Evolutionary conservation across 345 rosid genomes (phyloP), one percentile per base, ranked within the genome.

Genomic region (Gossypium mustelinum): DNA sequence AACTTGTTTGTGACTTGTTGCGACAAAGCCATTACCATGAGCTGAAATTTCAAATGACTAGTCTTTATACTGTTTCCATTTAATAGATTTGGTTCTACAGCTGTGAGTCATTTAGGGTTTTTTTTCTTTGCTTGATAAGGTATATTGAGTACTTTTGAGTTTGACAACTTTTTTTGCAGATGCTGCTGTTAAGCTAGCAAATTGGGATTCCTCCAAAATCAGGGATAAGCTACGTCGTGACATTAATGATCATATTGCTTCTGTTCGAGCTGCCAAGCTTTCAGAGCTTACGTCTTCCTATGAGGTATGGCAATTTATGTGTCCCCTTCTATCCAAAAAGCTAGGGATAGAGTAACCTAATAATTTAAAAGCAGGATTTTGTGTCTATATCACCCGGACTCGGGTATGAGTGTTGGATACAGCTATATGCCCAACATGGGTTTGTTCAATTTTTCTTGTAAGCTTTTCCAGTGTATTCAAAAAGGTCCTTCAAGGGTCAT

Each of bases 151-250:
- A 9, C 34, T 14, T 68, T 12, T 16, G 16, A 8, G 73, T 68
- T 47, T 45, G 71, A 67, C 70, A 11, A 20, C 34, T 6, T 45
- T 22, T 34, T 64, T 50, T 81, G 79, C 89, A 96, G 99, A 89
- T 89, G 91, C 91, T 76, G 78, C 87, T 63, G 82, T 96, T 86
- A 87, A 84, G 80, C 92, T 85, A 89, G 97, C 99, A 79, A 86
- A 88, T 9, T 96, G 99, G 99, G 97, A 93, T 84, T 80, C 90
- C 50, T 84, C 91, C 75, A 96, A 89, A 86, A 84, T 67, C 24
- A 81, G 85, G 78, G 98, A 93, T 76, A 92, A 90, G 80, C 90
- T 96, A 81, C 82, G 75, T 74, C 98, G 89, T 78, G 99, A 93
- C 77, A 83, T 96, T 62, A 94, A 96, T 84, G 92, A 86, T 2